Conservation (phyloP, 805 yeast genomes). For the Yamadazyma kitorensis region DNA sequence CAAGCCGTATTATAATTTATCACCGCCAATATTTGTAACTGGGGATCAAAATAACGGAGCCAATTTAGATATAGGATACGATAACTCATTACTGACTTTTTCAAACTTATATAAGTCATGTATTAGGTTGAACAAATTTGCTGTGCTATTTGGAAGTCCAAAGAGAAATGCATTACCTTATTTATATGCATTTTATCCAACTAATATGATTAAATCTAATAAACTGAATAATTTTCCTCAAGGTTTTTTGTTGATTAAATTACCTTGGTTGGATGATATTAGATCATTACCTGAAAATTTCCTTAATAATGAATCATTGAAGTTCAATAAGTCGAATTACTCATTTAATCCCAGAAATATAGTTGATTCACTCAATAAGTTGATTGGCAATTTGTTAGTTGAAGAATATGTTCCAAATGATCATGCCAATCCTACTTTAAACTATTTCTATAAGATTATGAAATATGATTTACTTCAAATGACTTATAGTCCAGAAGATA, state of each 20-base stretch:
- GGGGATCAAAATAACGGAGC: conserved; percentile 54
- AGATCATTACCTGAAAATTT: conserved; percentile 56
- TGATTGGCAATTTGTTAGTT: conserved; percentile 41
- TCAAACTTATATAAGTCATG: conserved; percentile 65
- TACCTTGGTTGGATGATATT: conserved; percentile 77
- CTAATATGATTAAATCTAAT: conserved; percentile 26
- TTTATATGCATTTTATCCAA: conserved; percentile 60
- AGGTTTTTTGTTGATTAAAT: conserved; percentile 65
- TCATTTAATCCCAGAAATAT: conserved; percentile 12
- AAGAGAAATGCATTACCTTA: conserved; percentile 53
- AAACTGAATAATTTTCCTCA: conserved; percentile 43
- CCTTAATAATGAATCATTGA: conserved; percentile 16
- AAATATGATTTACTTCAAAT: conserved; percentile 64
- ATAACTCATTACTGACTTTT: conserved; percentile 66
- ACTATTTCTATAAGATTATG: conserved; percentile 62
- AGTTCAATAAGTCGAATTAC: conserved; percentile 17
- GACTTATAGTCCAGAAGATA: conserved; percentile 14
- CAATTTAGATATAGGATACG: conserved; percentile 37
- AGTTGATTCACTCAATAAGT: conserved; percentile 17
- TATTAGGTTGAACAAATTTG: conserved; percentile 49
- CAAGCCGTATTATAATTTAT: conserved; percentile 49
- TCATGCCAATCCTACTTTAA: conserved; percentile 63
- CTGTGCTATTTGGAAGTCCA: conserved; percentile 69
- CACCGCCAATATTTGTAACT: conserved; percentile 60
- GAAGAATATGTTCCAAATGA: conserved; percentile 53